Evolutionary conservation across 2,329 filamentous ascomycete species (phyloP).

Genomic region (Hypoxylon sp.): DNA sequence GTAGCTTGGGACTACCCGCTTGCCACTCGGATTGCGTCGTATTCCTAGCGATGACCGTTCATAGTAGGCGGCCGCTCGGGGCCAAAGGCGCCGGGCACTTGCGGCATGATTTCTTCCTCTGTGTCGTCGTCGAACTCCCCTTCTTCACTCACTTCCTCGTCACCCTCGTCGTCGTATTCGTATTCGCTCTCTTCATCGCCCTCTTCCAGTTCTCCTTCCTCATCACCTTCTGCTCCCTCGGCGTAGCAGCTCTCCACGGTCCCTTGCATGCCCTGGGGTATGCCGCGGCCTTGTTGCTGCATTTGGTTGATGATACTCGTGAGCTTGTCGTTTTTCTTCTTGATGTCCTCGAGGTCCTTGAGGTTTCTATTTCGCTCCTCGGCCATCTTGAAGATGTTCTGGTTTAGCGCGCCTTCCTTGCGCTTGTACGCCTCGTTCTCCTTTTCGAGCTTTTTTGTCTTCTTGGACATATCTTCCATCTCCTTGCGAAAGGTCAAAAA

Average conservation of each 20-base stretch:
- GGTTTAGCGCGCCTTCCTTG: constrained; percentile 92
- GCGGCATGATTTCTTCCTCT: constrained; percentile 60
- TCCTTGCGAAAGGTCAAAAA: constrained; percentile 98
- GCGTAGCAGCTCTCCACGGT: constrained; percentile 72
- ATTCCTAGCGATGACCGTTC: constrained; percentile 51
- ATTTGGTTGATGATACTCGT: constrained; percentile 96
- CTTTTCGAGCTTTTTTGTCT: constrained; percentile 95
- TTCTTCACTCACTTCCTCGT: constrained; percentile 55
- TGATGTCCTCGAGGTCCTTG: constrained; percentile 81
- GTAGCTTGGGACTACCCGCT: constrained; percentile 24
- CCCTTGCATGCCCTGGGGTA: constrained; percentile 72
- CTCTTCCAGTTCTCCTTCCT: constrained; percentile 72
- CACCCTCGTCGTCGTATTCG: constrained; percentile 72
- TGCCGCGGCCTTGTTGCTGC: constrained; percentile 91
- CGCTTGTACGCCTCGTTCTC: constrained; percentile 92
- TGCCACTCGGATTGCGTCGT: constrained; percentile 41
- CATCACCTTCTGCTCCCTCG: constrained; percentile 72
- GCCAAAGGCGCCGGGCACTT: constrained; percentile 47
- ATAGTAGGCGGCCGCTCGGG: constrained; percentile 50
- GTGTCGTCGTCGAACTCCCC: constrained; percentile 63
- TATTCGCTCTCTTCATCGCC: constrained; percentile 74
- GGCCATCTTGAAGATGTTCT: constrained; percentile 97
- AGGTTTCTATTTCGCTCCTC: constrained; percentile 86
- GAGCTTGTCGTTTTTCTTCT: constrained; percentile 89
- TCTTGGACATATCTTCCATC: constrained; percentile 99